Evolutionary conservation across 805 yeast genomes (phyloP).

Genomic region (Metschnikowia santaceciliae): DNA sequence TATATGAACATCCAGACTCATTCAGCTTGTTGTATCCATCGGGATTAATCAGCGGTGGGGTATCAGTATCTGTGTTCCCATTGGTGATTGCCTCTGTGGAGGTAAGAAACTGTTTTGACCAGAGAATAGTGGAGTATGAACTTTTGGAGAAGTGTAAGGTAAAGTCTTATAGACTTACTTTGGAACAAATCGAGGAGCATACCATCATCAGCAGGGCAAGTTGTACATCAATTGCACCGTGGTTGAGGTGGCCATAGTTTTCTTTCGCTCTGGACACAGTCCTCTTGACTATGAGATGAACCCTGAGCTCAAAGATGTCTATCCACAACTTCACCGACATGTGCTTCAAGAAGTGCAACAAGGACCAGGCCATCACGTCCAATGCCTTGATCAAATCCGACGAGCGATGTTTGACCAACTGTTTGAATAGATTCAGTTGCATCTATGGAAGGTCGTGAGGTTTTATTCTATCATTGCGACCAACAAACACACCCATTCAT

Average conservation of each 20-base stretch:
- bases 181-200: constrained; percentile 50
- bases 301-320: constrained; percentile 53
- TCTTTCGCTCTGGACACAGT: constrained; percentile 84
- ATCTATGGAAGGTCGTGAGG: too few species aligned
- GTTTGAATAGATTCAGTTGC: constrained; percentile 63
- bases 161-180: constrained; percentile 60
- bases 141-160: constrained; percentile 53
- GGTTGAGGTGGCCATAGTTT: constrained; percentile 81
- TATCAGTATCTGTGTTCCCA: too few species aligned
- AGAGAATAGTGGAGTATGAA: constrained; percentile 73
- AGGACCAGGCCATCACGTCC: constrained; percentile 37
- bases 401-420: constrained; percentile 69
- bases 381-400: constrained; percentile 54
- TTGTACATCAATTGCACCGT: constrained; percentile 51
- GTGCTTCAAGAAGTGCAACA: constrained; percentile 85
- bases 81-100: too few species aligned
- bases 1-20: too few species aligned
- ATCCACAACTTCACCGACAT: constrained; percentile 85
- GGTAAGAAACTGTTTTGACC: constrained; percentile 80
- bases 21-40: too few species aligned
- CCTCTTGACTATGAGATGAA: constrained; percentile 68
- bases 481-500: too few species aligned
- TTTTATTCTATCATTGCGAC: too few species aligned
- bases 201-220: constrained; percentile 44
- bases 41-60: too few species aligned